phyloP scores from a whole-genome alignment of 2,329 filamentous ascomycete genomes.

The Colletotrichum gigasporum region DNA sequence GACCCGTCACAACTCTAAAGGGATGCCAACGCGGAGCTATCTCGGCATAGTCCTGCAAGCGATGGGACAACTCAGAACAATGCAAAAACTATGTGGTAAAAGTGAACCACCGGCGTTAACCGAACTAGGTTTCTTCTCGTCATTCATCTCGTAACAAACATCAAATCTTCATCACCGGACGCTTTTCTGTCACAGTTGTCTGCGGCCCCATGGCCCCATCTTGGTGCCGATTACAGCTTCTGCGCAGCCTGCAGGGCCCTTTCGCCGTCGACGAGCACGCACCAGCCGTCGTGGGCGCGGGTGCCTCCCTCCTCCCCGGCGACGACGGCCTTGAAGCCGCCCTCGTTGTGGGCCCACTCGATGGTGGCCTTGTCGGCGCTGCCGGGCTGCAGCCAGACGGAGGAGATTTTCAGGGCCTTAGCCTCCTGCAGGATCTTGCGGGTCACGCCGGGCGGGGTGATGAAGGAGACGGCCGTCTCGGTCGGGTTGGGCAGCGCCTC shows the following conservation, averaged over 20 bases:
- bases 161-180: neutral
- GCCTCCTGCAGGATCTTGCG: constrained; percentile 80
- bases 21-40: constrained; percentile 5
- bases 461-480: constrained; percentile 82
- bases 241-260: constrained; percentile 65
- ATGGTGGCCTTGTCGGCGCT: constrained; percentile 83
- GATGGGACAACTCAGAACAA: too few species aligned
- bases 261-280: constrained; percentile 86
- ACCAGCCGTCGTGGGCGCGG: constrained; percentile 80
- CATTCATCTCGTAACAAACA: constrained; percentile 2
- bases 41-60: constrained; percentile 18
- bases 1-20: constrained; percentile 13
- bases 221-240: constrained; percentile 50
- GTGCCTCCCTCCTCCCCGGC: constrained; percentile 66
- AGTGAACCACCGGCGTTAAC: too few species aligned
- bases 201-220: too few species aligned
- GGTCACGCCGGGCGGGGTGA: constrained; percentile 86
- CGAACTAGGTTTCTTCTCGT: neutral
- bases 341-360: constrained; percentile 69
- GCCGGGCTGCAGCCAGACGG: constrained; percentile 92
- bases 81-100: too few species aligned
- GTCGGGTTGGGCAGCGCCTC: constrained; percentile 71
- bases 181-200: neutral
- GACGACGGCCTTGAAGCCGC: constrained; percentile 75
- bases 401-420: constrained; percentile 74